Evolutionary conservation across 1,284 basidiomycete genomes (phyloP).

Genomic region (Ganoderma multipileum): DNA sequence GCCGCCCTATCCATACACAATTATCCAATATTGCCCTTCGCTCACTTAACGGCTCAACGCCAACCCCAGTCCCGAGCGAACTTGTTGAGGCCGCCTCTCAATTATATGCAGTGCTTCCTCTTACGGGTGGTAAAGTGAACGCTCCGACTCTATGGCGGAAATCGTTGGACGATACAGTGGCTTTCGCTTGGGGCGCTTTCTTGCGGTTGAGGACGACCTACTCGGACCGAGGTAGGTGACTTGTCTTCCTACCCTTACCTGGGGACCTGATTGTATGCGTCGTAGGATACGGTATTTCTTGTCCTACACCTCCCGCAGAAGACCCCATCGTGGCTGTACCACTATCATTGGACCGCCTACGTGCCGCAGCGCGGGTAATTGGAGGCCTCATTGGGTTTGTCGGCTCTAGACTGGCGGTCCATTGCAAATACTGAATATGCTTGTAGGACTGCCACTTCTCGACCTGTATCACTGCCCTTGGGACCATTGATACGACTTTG

Average conservation of each 20-base stretch:
- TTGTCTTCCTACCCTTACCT: neutral
- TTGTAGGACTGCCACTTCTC: slow-evolving; percentile 59
- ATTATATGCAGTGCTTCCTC: slow-evolving; percentile 66
- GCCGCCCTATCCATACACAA: slow-evolving; percentile 57
- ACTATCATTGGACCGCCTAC: slow-evolving; percentile 65
- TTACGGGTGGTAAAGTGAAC: slow-evolving; percentile 79
- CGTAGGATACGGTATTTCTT: slow-evolving; percentile 13
- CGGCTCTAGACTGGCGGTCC: neutral
- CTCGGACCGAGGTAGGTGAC: slow-evolving; percentile 44
- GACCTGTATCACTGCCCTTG: slow-evolving; percentile 79
- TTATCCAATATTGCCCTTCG: slow-evolving; percentile 60
- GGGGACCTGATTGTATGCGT: neutral
- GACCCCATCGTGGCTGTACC: slow-evolving; percentile 54
- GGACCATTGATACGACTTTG: slow-evolving; percentile 64
- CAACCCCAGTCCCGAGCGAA: slow-evolving; percentile 45
- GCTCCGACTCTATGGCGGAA: slow-evolving; percentile 76
- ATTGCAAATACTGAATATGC: neutral
- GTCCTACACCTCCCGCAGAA: slow-evolving; percentile 29
- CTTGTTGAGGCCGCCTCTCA: slow-evolving; percentile 58
- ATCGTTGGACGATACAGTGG: slow-evolving; percentile 69
- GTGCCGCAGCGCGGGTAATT: slow-evolving; percentile 59
- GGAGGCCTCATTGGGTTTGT: slow-evolving; percentile 64
- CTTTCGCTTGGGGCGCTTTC: slow-evolving; percentile 68
- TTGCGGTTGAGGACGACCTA: slow-evolving; percentile 63
- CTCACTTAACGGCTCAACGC: slow-evolving; percentile 60